Conservation (phyloP, 164 flowering plant species). For the Cinnamomum chago region DNA sequence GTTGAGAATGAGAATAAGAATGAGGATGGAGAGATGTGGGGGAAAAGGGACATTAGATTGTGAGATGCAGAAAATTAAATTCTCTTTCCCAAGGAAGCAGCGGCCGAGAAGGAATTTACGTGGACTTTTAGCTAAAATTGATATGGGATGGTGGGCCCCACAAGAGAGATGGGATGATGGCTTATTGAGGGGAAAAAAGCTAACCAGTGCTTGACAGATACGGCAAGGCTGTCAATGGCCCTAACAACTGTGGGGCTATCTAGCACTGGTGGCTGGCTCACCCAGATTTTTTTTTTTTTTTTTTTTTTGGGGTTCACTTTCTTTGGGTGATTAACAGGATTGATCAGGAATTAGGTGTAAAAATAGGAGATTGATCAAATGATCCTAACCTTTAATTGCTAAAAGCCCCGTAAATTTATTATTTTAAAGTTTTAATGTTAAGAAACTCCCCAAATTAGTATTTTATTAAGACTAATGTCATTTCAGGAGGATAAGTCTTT, state of each 20-base stretch:
- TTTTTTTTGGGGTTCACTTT: no score
- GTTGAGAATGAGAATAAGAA: no score
- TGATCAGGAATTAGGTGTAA: not conserved
- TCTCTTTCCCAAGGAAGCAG: slow-evolving; percentile 1
- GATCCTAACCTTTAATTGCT: no score
- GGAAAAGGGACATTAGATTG: not conserved
- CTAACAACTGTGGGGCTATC: not conserved
- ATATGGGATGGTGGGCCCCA: not conserved
- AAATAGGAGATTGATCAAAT: not conserved
- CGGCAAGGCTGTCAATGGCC: not conserved
- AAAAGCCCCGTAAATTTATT: no score
- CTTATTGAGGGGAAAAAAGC: not conserved
- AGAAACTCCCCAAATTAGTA: no score
- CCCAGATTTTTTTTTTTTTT: not conserved
- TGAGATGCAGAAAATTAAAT: not conserved
- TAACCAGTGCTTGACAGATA: not conserved
- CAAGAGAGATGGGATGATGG: not conserved
- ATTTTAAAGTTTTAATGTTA: no score
- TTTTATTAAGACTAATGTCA: no score
- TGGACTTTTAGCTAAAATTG: not conserved
- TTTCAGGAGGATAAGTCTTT: no score
- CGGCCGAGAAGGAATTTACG: slow-evolving; percentile 7
- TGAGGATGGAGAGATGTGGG: not conserved
- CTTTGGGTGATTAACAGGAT: no score
- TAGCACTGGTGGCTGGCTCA: not conserved